Base-by-base conservation (phyloP, 306 rosid genomes). In the Ziziphus jujuba region DNA sequence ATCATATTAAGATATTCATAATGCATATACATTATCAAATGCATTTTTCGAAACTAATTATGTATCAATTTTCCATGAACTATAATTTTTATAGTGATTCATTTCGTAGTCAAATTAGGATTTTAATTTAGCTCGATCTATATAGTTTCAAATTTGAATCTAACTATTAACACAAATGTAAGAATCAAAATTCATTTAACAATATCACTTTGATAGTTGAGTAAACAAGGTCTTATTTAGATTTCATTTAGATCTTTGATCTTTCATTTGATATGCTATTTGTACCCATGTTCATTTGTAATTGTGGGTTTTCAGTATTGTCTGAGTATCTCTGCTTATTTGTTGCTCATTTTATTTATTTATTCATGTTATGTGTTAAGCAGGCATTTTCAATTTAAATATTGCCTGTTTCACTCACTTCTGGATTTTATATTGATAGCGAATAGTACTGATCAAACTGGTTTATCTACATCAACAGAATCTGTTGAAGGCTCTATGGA, bases 381-480 rank as follows among this genome's bases (percentile, higher is more conserved):
- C 45, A 40, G 45, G 45, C 14, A 40, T 40, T 40, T 40, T 52
- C 13, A 48, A 65, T 34, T 13, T 51, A 33, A 22, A 38, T 36
- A 19, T 65, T 12, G 6, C 2, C 36, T 35, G 12, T 17, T 15
- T 50, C 20, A 50, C 47, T 77, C 50, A 19, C 66, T 43, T 38
- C 31, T 25, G 45, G 21, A 55, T 19, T 71, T 31, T 7, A 49
- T 74, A 56, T 58, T 75, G 65, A 78, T 83, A 79, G 88, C 44
- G 24, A 63, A 43, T 22, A 45, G 65, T 56, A 56, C 61, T 4
- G 75, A 81, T 75, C 61, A 49, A 56, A 80, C 80, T 19, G 68
- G 67, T 69, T 22, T 48, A 75, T 77, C 81, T 5, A 70, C 44
- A n/a, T 62, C 84, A 22, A 72, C 54, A 67, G 88, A 84, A 65